These are phyloP conservation scores for Suhomyces faveliae DNA, from an alignment of 805 yeast species.

Conservation along the genomic window DNA sequence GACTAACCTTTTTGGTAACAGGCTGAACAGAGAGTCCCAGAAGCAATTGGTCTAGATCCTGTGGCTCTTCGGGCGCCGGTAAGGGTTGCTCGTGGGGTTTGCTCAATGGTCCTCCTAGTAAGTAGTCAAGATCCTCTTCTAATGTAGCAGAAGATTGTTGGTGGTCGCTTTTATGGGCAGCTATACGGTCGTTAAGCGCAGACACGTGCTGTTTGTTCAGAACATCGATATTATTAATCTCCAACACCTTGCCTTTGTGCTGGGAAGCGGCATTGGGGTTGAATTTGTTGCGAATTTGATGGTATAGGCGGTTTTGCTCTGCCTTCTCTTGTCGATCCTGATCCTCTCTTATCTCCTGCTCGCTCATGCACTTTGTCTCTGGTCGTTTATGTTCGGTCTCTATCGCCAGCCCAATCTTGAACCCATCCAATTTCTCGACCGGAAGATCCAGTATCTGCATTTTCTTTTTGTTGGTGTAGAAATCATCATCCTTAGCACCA, in stretches of 20 bases:
- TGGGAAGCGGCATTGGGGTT: slow-evolving; percentile 8
- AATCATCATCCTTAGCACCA: slow-evolving; percentile 28
- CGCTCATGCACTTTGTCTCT: slow-evolving; percentile 19
- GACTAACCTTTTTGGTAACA: neutral
- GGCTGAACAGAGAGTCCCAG: neutral
- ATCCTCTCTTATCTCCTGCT: slow-evolving; percentile 29
- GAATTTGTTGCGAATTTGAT: slow-evolving; percentile 30
- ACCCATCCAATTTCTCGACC: slow-evolving; percentile 33
- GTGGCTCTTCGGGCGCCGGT: neutral
- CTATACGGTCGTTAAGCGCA: slow-evolving; percentile 3
- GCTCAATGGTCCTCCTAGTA: slow-evolving; percentile 11
- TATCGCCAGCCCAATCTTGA: slow-evolving; percentile 28
- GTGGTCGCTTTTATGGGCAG: slow-evolving; percentile 1
- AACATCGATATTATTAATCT: slow-evolving; percentile 31
- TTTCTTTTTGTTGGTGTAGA: slow-evolving; percentile 18
- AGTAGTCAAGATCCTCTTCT: slow-evolving; percentile 13
- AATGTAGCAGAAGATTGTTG: neutral
- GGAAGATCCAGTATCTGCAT: slow-evolving; percentile 14
- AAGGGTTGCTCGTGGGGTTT: neutral
- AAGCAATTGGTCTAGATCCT: neutral
- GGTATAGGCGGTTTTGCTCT: slow-evolving; percentile 27
- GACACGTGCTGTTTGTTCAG: slow-evolving; percentile 14
- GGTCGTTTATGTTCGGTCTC: slow-evolving; percentile 5
- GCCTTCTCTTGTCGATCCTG: slow-evolving; percentile 21
- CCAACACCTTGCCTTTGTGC: slow-evolving; percentile 24